A percentile compares a stretch with the other conserved stretches of the same genome.
phyloP scores from a whole-genome alignment of 208 protist species.

The Novymonas esmeraldas region DNA sequence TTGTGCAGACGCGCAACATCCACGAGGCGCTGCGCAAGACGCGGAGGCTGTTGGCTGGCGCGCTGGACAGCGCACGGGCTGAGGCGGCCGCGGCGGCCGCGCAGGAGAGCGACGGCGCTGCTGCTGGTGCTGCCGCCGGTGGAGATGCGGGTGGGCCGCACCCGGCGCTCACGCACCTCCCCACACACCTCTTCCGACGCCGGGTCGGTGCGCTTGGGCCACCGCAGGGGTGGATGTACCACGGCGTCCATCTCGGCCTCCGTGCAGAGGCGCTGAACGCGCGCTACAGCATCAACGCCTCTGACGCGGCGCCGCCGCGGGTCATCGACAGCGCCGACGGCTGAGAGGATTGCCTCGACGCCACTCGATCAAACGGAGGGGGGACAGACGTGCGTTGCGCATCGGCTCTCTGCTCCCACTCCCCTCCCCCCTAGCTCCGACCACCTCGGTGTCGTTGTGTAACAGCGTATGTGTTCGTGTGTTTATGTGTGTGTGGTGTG shows the following conservation, averaged over 20 bases:
- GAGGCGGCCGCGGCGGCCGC: not conserved
- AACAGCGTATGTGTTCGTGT: slow-evolving; percentile 3
- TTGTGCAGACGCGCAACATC: slow-evolving; percentile 59
- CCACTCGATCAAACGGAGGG: too few relatives aligned
- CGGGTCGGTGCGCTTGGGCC: slow-evolving; percentile 46
- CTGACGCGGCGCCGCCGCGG: slow-evolving; percentile 15
- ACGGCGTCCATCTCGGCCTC: slow-evolving; percentile 68
- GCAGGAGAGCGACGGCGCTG: slow-evolving; percentile 7
- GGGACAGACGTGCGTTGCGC: slow-evolving; percentile 14
- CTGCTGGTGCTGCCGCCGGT: not conserved
- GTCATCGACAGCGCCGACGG: slow-evolving; percentile 1
- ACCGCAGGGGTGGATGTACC: slow-evolving; percentile 63
- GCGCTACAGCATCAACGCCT: slow-evolving; percentile 48
- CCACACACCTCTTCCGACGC: slow-evolving; percentile 66
- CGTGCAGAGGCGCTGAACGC: slow-evolving; percentile 58
- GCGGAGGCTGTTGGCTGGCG: slow-evolving; percentile 11
- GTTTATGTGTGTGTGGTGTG: slow-evolving; percentile 1
- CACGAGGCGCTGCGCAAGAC: slow-evolving; percentile 61
- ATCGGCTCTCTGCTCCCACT: slow-evolving; percentile 26
- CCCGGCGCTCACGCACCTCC: slow-evolving; percentile 52
- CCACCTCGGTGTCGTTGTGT: slow-evolving; percentile 55
- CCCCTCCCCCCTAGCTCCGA: slow-evolving; percentile 46
- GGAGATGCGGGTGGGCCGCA: slow-evolving; percentile 21
- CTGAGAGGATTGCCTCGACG: too few relatives aligned
- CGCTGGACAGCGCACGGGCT: slow-evolving; percentile 8